These are phyloP conservation scores for Malus sieversii DNA, from an alignment of 306 rosid genomes.

Conservation along the genomic window DNA sequence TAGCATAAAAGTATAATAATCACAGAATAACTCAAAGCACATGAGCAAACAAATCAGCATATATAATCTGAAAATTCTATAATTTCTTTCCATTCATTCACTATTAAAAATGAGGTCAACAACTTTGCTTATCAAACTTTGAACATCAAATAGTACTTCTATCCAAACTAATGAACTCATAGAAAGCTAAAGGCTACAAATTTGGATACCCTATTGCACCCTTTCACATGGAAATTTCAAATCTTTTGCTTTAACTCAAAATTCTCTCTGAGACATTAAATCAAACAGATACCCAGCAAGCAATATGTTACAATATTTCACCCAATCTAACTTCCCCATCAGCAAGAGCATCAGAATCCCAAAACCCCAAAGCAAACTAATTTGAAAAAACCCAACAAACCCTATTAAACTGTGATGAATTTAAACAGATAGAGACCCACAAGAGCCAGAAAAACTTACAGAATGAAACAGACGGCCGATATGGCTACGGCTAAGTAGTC, in stretches of 20 bases:
- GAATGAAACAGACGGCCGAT: constrained; percentile 41
- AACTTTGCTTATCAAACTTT: background rate
- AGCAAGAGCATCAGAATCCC: background rate
- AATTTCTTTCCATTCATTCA: background rate
- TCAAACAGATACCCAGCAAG: constrained; percentile 16
- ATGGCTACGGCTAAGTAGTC: constrained; percentile 62
- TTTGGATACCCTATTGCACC: background rate
- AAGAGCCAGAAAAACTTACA: constrained; percentile 35
- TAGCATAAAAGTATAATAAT: background rate
- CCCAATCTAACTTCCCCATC: background rate
- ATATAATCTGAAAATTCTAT: background rate
- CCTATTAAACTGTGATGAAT: background rate
- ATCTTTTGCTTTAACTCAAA: background rate
- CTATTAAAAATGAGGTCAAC: background rate
- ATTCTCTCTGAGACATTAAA: constrained; percentile 8
- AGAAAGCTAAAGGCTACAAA: background rate
- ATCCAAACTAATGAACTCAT: background rate
- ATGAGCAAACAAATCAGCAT: background rate
- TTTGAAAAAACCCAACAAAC: background rate
- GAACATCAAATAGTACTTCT: background rate
- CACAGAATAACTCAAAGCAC: background rate
- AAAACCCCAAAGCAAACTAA: background rate
- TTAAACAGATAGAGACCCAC: constrained; percentile 6
- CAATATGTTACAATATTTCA: background rate
- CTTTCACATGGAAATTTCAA: background rate